Evolutionary conservation across 306 rosid genomes (phyloP).

Genomic region (Fragaria vesca): DNA sequence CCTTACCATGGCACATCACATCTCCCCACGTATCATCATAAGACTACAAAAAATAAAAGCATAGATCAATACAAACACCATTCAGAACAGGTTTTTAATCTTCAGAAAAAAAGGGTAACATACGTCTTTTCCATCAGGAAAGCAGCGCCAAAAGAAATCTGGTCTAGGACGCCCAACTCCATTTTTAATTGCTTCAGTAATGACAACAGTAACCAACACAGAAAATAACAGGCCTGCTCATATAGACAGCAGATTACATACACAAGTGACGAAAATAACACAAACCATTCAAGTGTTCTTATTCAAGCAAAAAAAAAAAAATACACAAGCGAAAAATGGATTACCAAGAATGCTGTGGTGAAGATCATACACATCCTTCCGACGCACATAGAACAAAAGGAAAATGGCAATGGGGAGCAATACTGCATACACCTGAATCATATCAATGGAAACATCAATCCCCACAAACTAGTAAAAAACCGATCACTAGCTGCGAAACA

Average conservation of each 20-base stretch:
- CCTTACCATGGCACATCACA: conserved; percentile 77
- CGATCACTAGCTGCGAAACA: background rate
- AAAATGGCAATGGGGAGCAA: conserved; percentile 71
- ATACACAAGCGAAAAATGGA: background rate
- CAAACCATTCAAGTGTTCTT: background rate
- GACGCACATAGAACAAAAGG: conserved; percentile 56
- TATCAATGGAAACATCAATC: conserved; percentile 16
- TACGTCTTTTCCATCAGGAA: conserved; percentile 80
- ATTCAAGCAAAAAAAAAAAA: background rate
- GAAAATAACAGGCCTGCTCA: conserved; percentile 76
- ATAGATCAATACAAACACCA: background rate
- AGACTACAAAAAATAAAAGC: conserved; percentile 28
- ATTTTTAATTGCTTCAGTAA: conserved; percentile 79
- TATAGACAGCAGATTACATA: background rate
- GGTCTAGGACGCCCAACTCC: conserved; percentile 98
- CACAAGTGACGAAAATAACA: background rate
- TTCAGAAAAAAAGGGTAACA: background rate
- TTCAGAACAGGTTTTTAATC: background rate
- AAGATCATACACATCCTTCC: conserved; percentile 86
- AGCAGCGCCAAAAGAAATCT: conserved; percentile 97
- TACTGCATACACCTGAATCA: conserved; percentile 69
- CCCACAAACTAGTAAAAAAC: background rate
- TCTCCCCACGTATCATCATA: conserved; percentile 69
- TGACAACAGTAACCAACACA: conserved; percentile 66
- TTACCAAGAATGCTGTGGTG: conserved; percentile 85